phyloP scores from a whole-genome alignment of 805 yeast species.

The Candida orba region DNA sequence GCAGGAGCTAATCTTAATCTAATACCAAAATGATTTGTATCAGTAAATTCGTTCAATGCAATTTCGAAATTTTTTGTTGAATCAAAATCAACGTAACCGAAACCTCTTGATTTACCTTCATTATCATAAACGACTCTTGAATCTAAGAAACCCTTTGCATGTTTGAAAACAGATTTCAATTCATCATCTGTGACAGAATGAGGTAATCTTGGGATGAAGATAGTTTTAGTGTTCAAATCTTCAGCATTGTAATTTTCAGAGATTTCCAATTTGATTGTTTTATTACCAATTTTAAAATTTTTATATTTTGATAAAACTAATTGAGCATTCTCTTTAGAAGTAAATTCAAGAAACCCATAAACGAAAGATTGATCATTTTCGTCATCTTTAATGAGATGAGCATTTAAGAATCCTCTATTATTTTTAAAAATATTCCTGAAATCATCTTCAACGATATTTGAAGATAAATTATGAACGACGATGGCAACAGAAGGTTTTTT shows the following conservation, averaged over 20 bases:
- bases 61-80: background rate
- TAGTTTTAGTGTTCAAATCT: background rate
- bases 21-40: background rate
- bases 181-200: background rate
- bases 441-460: background rate
- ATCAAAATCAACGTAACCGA: conserved; percentile 1
- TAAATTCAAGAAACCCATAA: background rate
- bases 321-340: background rate
- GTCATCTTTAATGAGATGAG: background rate
- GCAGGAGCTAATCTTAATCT: background rate
- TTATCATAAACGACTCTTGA: background rate
- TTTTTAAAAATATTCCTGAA: background rate
- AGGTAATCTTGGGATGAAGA: background rate
- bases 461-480: background rate
- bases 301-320: background rate
- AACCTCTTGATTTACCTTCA: background rate
- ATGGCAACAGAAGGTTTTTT: background rate
- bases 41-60: background rate
- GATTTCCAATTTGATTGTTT: background rate
- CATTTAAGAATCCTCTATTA: background rate
- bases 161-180: background rate
- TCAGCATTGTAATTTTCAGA: background rate
- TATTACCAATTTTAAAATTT: background rate
- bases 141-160: background rate
- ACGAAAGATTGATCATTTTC: background rate